Evolutionary conservation across 257 asterid genomes (phyloP).

Genomic region (Oldenlandia corymbosa): DNA sequence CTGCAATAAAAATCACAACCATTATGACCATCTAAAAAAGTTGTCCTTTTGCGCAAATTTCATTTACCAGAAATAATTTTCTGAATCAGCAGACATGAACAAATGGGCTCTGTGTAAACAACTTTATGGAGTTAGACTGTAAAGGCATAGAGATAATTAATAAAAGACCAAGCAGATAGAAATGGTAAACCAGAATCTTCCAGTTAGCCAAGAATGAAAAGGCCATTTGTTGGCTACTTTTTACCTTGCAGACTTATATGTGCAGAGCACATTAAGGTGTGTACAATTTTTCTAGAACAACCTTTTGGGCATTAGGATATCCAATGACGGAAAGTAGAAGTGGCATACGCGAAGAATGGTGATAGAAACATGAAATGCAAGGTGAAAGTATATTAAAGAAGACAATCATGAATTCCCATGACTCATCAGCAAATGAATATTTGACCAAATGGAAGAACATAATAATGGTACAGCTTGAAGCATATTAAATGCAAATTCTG

Average conservation of each 20-base stretch:
- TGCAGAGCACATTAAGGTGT: conserved; percentile 1
- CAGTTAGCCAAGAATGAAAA: background rate
- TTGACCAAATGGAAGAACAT: background rate
- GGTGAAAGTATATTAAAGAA: background rate
- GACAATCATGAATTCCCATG: background rate
- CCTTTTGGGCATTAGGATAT: background rate
- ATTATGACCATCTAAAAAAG: background rate
- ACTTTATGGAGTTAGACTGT: background rate
- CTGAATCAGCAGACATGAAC: background rate
- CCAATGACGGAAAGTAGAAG: background rate
- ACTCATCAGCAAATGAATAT: background rate
- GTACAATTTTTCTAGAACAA: background rate
- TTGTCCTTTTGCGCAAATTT: background rate
- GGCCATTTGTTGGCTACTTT: background rate
- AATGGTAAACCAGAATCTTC: background rate
- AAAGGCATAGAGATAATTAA: background rate
- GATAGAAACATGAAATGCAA: background rate
- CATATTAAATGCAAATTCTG: background rate
- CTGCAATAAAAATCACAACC: conserved; percentile 41
- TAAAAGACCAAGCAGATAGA: background rate
- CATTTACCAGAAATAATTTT: background rate
- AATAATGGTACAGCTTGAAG: background rate
- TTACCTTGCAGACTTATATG: background rate
- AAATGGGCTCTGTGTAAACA: too few species aligned
- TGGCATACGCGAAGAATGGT: too few species aligned